These are phyloP conservation scores for Torulaspora globosa DNA, from an alignment of 1,139 yeast genomes.

Conservation along the genomic window DNA sequence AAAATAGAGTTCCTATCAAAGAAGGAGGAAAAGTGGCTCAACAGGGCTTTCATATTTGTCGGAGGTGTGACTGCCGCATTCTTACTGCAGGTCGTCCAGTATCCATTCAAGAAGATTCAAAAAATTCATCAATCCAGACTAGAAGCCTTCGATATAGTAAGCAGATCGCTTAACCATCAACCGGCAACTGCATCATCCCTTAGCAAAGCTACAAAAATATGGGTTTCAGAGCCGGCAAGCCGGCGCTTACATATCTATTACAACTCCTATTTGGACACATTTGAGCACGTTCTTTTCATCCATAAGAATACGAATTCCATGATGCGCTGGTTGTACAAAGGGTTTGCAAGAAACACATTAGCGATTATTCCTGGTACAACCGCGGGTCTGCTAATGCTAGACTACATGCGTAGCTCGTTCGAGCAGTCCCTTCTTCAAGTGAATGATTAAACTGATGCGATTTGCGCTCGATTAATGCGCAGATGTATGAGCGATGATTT, in stretches of 20 bases:
- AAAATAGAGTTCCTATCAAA: constrained; percentile 18
- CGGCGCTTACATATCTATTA: constrained; percentile 41
- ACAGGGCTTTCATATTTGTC: constrained; percentile 67
- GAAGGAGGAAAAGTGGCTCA: constrained; percentile 44
- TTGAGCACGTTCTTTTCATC: constrained; percentile 52
- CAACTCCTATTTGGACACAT: constrained; percentile 71
- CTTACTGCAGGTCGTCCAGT: constrained; percentile 70
- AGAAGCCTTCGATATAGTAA: constrained; percentile 72
- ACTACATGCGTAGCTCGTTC: constrained; percentile 56
- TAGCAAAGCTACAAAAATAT: constrained; percentile 21
- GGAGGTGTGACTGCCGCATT: constrained; percentile 90
- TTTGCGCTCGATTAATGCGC: neutral
- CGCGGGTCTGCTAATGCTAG: constrained; percentile 78
- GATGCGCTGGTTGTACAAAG: constrained; percentile 69
- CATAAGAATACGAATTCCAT: constrained; percentile 56
- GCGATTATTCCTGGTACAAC: constrained; percentile 85
- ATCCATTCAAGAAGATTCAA: constrained; percentile 77
- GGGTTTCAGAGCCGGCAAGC: constrained; percentile 19
- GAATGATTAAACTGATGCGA: neutral
- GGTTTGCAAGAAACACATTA: constrained; percentile 67
- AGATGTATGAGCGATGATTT: neutral
- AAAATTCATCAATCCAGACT: constrained; percentile 72
- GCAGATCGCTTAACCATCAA: constrained; percentile 39
- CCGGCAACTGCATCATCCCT: constrained; percentile 9
- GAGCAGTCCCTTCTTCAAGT: constrained; percentile 13